A percentile compares a stretch with the other conserved stretches of the same genome.
Evolutionary conservation across 495 filamentous ascomycete genomes (phyloP).

Genomic region (Daldinia grandis): DNA sequence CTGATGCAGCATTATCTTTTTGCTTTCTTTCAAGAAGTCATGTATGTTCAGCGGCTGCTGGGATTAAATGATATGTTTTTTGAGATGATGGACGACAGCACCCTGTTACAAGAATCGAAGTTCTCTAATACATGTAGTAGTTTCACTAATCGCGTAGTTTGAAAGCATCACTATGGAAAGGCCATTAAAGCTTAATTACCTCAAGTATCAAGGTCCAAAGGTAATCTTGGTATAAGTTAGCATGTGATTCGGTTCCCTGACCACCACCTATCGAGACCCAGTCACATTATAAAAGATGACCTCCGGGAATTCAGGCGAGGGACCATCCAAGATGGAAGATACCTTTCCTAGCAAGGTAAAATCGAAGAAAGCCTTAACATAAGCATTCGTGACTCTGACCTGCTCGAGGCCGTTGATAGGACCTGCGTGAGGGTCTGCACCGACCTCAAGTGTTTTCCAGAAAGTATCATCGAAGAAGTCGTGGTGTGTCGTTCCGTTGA

Average conservation of each 20-base stretch:
- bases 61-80: too few species aligned
- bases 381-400: constrained; percentile 33
- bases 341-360: constrained; percentile 28
- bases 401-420: constrained; percentile 36
- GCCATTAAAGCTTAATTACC: too few species aligned
- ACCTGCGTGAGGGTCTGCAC: constrained; percentile 28
- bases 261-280: not conserved
- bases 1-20: constrained; percentile 47
- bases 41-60: too few species aligned
- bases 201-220: too few species aligned
- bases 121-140: too few species aligned
- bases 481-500: constrained; percentile 35
- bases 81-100: too few species aligned
- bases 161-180: too few species aligned
- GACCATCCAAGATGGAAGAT: constrained; percentile 22
- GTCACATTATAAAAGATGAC: constrained; percentile 28
- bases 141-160: too few species aligned
- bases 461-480: constrained; percentile 51
- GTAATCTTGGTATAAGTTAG: too few species aligned
- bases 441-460: constrained; percentile 33
- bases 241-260: not conserved
- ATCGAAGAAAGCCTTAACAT: constrained; percentile 48
- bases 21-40: not conserved
- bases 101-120: too few species aligned
- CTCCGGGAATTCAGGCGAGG: constrained; percentile 36